Conservation (phyloP, 2,329 filamentous ascomycete species). For the Knoxdaviesia capensis region DNA sequence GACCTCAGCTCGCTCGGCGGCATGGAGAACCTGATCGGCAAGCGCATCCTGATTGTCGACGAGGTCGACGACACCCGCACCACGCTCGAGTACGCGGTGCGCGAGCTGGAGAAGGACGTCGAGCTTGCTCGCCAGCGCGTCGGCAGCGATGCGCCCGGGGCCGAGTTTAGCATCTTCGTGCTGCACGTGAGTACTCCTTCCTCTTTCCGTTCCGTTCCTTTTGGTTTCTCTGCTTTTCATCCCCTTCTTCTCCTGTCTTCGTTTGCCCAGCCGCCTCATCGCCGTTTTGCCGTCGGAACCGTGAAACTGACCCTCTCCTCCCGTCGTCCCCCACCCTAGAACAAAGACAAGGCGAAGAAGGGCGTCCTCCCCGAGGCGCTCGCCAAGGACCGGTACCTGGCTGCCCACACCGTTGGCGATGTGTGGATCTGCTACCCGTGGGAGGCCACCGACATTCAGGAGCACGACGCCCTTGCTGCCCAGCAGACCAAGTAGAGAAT, state of each 20-base stretch:
- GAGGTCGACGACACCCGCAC: constrained; percentile 93
- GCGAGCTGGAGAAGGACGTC: constrained; percentile 88
- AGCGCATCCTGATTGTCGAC: constrained; percentile 81
- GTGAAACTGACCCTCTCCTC: constrained; percentile 3
- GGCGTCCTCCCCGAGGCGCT: constrained; percentile 63
- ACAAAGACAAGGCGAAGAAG: constrained; percentile 97
- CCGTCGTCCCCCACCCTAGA: constrained; percentile 26
- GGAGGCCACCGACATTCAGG: constrained; percentile 87
- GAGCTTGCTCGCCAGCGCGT: constrained; percentile 56
- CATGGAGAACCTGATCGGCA: constrained; percentile 77
- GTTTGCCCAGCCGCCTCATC: not conserved
- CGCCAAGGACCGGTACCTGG: constrained; percentile 57
- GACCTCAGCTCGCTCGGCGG: constrained; percentile 65
- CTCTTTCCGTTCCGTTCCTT: too few species aligned
- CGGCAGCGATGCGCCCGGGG: constrained; percentile 44
- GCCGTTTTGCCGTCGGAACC: accelerated
- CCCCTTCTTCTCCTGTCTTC: not conserved
- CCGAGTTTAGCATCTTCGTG: constrained; percentile 86
- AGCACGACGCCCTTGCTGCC: constrained; percentile 58
- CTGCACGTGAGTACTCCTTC: constrained; percentile 47
- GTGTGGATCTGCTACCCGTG: constrained; percentile 99
- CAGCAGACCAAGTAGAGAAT: constrained; percentile 14
- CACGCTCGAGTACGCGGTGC: constrained; percentile 82
- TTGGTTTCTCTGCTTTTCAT: constrained; percentile 1
- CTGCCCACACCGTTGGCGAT: constrained; percentile 75